Conservation (phyloP, 2,329 filamentous ascomycete genomes). For the Sporothrix curviconia region DNA sequence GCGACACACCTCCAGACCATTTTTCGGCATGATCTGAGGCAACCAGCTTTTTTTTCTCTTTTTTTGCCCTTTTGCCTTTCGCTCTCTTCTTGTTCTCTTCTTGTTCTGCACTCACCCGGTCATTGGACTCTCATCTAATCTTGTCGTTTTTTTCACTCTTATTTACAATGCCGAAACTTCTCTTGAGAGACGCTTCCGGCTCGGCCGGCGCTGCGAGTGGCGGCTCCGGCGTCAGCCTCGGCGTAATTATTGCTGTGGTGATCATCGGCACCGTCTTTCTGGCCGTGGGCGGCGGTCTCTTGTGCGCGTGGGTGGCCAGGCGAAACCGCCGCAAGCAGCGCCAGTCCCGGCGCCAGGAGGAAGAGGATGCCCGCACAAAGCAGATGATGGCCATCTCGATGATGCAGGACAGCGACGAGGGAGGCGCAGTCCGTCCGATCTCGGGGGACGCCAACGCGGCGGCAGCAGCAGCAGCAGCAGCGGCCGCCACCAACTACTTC, state of each 20-base stretch:
- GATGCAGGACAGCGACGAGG: conserved; percentile 3
- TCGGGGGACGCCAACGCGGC: background rate
- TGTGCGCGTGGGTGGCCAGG: conserved; percentile 35
- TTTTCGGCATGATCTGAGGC: conserved; percentile 3
- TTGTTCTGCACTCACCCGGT: background rate
- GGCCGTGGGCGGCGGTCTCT: conserved; percentile 36
- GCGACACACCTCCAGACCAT: background rate
- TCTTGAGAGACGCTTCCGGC: background rate
- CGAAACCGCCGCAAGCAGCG: conserved; percentile 7
- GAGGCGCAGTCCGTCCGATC: background rate
- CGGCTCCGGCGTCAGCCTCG: conserved; percentile 24
- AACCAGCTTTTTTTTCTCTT: background rate
- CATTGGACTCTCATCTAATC: no score
- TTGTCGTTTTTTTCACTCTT: background rate
- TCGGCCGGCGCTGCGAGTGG: background rate
- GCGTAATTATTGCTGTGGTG: conserved; percentile 37
- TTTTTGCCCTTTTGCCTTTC: background rate
- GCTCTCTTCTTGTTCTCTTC: background rate
- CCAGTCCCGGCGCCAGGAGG: background rate
- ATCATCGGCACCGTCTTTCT: conserved; percentile 42
- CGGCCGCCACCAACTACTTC: background rate
- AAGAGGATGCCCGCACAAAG: conserved; percentile 7
- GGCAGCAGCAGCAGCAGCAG: background rate
- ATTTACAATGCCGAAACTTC: background rate
- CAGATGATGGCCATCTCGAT: conserved; percentile 13